Evolutionary conservation across 2,329 filamentous ascomycete species (phyloP), one percentile per base, ranked within the genome.

Genomic region (Fusarium bulbicola): DNA sequence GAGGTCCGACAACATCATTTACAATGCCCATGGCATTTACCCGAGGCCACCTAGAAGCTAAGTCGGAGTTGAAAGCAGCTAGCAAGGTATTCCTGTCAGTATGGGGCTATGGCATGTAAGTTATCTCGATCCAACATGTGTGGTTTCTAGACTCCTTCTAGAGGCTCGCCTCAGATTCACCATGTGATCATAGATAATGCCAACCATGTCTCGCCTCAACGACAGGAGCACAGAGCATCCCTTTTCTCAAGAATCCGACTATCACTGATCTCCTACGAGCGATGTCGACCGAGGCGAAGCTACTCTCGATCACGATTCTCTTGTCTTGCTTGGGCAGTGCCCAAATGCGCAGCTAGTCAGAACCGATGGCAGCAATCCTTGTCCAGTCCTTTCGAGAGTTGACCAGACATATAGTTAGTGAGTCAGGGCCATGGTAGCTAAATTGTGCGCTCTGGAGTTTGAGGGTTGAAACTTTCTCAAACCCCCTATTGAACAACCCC

Each of bases 381-480:
- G 24, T 59, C 42, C 40, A 53, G 16, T 42, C 36, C n/a, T 26
- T 49, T 69, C 6, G 26, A 64, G 26, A 37, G 18, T 21, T 34
- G 28, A 8, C 42, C 45, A 26, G 28, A 18, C 16, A 47, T 43
- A 18, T 45, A 15, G 14, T 11, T 18, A 26, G 42, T 36, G 32
- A 47, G 28, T 30, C 50, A 69, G 34, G 42, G 18, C 16, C 14
- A 37, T 36, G 42, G 36, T 20, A 16, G 7, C 30, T 34, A 18
- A 39, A 8, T 32, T 43, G 16, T 13, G n/a, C 26, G 36, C 46
- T 50, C 24, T 15, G 43, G 30, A 21, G 32, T 40, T 18, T n/a
- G 26, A 53, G 26, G 50, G 50, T 59, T 69, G 65, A 69, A 69
- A 69, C 14, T n/a, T 40, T 28, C 40, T 46, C 26, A 40, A 34